Base-by-base conservation (phyloP, 2,329 filamentous ascomycete genomes). In the Eurotiales sp. region DNA sequence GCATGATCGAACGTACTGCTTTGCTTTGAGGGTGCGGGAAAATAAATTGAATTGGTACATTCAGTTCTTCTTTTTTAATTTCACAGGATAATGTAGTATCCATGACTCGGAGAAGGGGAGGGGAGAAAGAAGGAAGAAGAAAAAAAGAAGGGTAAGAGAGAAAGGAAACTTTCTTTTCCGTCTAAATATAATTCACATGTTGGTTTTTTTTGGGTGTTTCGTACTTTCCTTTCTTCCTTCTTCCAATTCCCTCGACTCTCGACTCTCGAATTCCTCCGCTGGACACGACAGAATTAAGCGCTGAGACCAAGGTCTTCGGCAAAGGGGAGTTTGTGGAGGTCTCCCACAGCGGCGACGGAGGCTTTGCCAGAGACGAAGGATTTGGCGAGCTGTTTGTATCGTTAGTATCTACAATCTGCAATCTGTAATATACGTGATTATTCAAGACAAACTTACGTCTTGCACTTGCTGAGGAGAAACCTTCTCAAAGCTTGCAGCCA, bases 241-340 rank as follows among this genome's bases (percentile, higher is more conserved):
- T 37, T 37, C n/a, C 34, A 5, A 17, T 37, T 21, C 34, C 8
- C 10, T 3, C n/a, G 6, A 3, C 7, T 17, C 17, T 17, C 3
- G 2, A 8, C 5, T 5, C n/a, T 36, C 11, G 14, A 7, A 34
- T n/a, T 36, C n/a, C 15, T 14, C 4, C 17, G n/a, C 11, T 29
- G 25, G 11, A 15, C n/a, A 36, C 17, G 17, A 15, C n/a, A 36
- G 8, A 17, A 30, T 82, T 95, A 99, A 82, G 96, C 90, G 72
- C 86, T 89, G 69, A 99, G 82, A 63, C 92, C 95, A 71, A 99
- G 80, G 69, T 99, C 93, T 75, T 91, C 88, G 60, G 90, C 93
- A 69, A 86, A 99, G 52, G 93, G 93, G 68, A 99, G 84, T 64
- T 86, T 81, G 73, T 89, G 87, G 63, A 99, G 81, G 71, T 99